Conservation (phyloP, 1,284 basidiomycete genomes). For the Trichosporon sp. region DNA sequence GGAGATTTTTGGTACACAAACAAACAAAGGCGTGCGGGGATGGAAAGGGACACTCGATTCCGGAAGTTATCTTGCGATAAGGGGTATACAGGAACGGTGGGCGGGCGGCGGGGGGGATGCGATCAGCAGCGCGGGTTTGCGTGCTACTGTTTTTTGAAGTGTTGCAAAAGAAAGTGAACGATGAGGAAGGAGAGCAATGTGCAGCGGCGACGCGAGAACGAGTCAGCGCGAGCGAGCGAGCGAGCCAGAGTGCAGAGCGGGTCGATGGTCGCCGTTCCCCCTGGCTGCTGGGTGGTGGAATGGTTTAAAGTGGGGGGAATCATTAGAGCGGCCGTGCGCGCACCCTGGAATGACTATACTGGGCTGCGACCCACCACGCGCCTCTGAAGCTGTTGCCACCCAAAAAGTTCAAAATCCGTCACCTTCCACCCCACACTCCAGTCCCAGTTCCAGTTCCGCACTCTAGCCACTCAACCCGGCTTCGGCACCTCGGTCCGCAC, state of each 20-base stretch:
- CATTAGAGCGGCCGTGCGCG: background rate
- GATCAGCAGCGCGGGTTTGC: background rate
- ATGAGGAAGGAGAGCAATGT: background rate
- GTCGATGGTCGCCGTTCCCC: background rate
- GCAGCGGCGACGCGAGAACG: background rate
- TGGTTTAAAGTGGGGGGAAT: slow-evolving; percentile 1
- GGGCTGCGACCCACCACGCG: no score
- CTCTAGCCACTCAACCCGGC: background rate
- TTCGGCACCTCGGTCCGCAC: no score
- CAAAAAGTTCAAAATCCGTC: slow-evolving; percentile 3
- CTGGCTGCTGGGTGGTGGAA: no score
- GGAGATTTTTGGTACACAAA: slow-evolving; percentile 1
- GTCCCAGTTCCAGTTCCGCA: background rate
- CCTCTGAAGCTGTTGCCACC: no score
- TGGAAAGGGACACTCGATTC: background rate
- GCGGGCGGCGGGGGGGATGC: background rate
- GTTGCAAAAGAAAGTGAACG: background rate
- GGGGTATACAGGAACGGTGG: slow-evolving; percentile 1
- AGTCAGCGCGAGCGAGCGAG: background rate
- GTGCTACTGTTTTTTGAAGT: background rate
- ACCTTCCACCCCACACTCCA: no score
- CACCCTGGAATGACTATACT: background rate
- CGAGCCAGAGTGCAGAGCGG: background rate
- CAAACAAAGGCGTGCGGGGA: background rate
- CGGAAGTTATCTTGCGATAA: background rate